Evolutionary conservation across 768 basidiomycete genomes (phyloP).

Genomic region (Podaxis rugospora): DNA sequence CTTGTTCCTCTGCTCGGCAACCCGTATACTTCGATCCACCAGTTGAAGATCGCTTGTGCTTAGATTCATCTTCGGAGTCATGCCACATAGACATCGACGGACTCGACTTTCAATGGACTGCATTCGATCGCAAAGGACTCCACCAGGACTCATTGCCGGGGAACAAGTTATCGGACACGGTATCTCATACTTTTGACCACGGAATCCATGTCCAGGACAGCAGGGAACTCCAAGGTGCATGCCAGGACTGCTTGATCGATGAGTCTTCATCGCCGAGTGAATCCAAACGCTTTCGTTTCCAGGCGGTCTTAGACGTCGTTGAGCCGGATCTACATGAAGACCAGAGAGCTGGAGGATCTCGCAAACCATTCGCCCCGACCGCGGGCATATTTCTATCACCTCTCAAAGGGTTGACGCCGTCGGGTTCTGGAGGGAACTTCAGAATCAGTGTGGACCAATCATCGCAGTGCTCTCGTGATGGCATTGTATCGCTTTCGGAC

Average conservation of each 20-base stretch:
- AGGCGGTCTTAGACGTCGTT: neutral
- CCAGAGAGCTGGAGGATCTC: neutral
- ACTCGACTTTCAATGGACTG: constrained; percentile 55
- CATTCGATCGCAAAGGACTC: constrained; percentile 33
- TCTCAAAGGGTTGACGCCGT: constrained; percentile 14
- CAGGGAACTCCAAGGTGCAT: neutral
- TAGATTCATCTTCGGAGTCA: constrained; percentile 24
- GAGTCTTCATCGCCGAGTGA: neutral
- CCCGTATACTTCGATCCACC: constrained; percentile 50
- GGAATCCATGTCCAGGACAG: neutral
- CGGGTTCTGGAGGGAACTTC: neutral
- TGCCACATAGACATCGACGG: constrained; percentile 34
- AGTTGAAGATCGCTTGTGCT: constrained; percentile 43
- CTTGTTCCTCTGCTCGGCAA: constrained; percentile 27
- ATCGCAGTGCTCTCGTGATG: constrained; percentile 29
- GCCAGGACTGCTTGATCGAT: too few species aligned
- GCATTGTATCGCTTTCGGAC: constrained; percentile 35
- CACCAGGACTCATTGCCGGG: neutral
- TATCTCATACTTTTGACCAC: neutral
- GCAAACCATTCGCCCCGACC: constrained; percentile 27
- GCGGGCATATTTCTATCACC: constrained; percentile 35
- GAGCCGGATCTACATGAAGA: neutral
- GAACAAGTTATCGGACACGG: neutral
- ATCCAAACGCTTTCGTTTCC: neutral
- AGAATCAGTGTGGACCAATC: neutral